Evolutionary conservation across 345 rosid species (phyloP), one percentile per base, ranked within the genome.

Genomic region (Euclidium syriacum): DNA sequence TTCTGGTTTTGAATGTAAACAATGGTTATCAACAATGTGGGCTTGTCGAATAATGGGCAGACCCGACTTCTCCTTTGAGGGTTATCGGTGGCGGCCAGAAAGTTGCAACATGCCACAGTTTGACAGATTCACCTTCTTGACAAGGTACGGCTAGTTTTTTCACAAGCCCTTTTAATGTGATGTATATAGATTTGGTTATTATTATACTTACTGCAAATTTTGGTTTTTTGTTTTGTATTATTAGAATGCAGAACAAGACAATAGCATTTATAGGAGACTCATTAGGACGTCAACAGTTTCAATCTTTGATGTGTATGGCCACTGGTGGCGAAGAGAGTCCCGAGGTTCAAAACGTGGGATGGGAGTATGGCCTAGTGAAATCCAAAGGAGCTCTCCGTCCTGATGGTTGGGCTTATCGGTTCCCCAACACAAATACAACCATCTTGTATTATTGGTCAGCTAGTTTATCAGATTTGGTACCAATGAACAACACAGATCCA

Each of bases 261-360:
- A 80, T 85, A 48, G 96, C 92, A n/a, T 85, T 88, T 52, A 54
- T 88, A 17, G 92, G 96, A 70, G 92, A 88, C 73, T 88, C 92
- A n/a, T 68, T 88, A 36, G 94, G 90, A 18, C 78, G 96, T 65
- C 87, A 82, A 64, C 90, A 84, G 56, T 86, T 86, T 67, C 91
- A 82, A 15, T 88, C 94, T 33, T 34, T 88, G 39, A 84, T 86
- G 87, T 86, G 96, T 47, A 82, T 88, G 89, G 83, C 79, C 68
- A 78, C 79, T 10, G 94, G 87, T 14, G 94, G 89, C 12, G 68
- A 74, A 77, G 71, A 70, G 34, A 78, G 71, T 42, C 75, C 70
- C 10, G 79, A 78, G 14, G 87, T 88, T 38, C 73, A 84, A 77
- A 80, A 86, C 51, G 79, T 78, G 6, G 90, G 87, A 35, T 64